These are phyloP conservation scores for Trichoderma sp. DNA, from an alignment of 2,329 filamentous ascomycete genomes.

Conservation along the genomic window DNA sequence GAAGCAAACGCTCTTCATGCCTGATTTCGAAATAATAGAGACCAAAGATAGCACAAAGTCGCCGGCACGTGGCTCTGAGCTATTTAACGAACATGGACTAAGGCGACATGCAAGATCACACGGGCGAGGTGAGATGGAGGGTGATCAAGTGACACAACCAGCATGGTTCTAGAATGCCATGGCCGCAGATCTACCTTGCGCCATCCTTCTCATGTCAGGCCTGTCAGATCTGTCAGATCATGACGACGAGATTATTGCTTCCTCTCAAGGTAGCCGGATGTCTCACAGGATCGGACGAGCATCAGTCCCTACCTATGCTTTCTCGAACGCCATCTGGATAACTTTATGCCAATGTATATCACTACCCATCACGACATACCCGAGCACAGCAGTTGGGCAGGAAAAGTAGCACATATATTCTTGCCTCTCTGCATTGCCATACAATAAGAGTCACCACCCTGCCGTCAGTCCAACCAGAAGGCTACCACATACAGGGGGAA, in stretches of 20 bases:
- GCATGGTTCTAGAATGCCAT: too few species aligned
- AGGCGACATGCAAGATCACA: constrained; percentile 5
- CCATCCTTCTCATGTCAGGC: too few species aligned
- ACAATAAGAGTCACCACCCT: not conserved
- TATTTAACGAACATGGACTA: constrained; percentile 3
- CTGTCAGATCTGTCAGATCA: too few species aligned
- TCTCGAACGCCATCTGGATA: too few species aligned
- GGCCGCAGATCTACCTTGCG: too few species aligned
- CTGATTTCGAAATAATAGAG: not conserved
- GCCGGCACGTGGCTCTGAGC: constrained; percentile 8
- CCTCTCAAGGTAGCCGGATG: too few species aligned
- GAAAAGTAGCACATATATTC: constrained; percentile 15
- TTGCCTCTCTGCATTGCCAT: constrained; percentile 1
- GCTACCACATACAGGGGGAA: not conserved
- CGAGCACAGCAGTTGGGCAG: not conserved
- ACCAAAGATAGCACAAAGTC: not conserved
- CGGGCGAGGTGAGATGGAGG: not conserved
- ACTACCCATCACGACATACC: too few species aligned
- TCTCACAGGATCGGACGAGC: too few species aligned
- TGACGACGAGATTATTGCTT: too few species aligned
- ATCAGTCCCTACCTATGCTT: too few species aligned
- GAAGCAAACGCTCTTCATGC: not conserved
- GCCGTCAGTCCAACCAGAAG: not conserved
- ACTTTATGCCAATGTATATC: too few species aligned
- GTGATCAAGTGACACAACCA: constrained; percentile 10